A percentile compares a stretch with the other conserved stretches of the same genome.
Evolutionary conservation across 495 filamentous ascomycete genomes (phyloP).

Genomic region (Cercophora samala): DNA sequence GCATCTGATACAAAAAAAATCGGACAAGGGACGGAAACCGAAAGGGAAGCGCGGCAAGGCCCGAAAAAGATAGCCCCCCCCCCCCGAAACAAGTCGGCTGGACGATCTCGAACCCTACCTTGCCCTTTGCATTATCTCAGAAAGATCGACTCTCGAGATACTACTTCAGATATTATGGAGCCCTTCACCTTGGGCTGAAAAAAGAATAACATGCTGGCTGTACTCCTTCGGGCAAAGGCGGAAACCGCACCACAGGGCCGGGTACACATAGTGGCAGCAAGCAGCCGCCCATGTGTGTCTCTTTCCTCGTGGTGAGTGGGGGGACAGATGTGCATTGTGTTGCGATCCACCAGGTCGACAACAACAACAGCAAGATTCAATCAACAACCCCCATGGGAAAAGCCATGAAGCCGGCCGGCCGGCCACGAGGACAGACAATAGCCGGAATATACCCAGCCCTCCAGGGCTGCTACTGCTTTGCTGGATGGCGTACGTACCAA

Average conservation of each 20-base stretch:
- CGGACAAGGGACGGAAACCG: not conserved
- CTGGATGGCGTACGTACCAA: not conserved
- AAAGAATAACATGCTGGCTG: not conserved
- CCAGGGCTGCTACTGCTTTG: not conserved
- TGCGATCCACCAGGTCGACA: not conserved
- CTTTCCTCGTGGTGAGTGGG: not conserved
- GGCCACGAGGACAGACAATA: not conserved
- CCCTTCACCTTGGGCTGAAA: not conserved
- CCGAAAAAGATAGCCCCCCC: not conserved
- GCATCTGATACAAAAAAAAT: not conserved
- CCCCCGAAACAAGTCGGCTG: not conserved
- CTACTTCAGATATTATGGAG: not conserved
- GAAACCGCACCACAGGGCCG: not conserved
- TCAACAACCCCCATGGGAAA: not conserved
- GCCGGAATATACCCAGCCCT: not conserved
- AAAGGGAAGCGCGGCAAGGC: slow-evolving; percentile 3
- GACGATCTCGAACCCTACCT: too few species aligned
- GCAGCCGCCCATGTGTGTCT: not conserved
- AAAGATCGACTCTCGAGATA: not conserved
- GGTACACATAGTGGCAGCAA: not conserved
- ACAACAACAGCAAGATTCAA: not conserved
- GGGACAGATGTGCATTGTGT: not conserved
- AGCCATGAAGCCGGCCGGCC: not conserved
- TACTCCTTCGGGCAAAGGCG: slow-evolving; percentile 8
- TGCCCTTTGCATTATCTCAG: not conserved